Conservation (phyloP, 164 flowering plant species). For the Macadamia tetraphylla region DNA sequence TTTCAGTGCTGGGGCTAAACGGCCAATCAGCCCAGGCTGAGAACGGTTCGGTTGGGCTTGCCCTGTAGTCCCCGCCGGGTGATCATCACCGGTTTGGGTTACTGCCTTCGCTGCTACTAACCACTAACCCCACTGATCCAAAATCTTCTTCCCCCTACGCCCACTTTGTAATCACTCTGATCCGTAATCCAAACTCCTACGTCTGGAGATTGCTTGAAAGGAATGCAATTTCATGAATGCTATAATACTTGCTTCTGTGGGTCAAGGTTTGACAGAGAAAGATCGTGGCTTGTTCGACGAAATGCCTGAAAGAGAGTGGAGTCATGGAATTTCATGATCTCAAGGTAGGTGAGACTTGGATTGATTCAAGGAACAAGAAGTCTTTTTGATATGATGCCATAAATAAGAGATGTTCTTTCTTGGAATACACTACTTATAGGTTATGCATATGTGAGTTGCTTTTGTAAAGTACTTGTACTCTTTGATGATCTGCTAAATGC, state of each 20-base stretch:
- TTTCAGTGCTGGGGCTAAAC: too few species aligned
- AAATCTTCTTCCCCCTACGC: slow-evolving; percentile 21
- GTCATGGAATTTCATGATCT: slow-evolving; percentile 50
- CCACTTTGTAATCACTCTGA: slow-evolving; percentile 23
- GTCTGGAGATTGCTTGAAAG: not conserved
- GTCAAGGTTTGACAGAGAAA: slow-evolving; percentile 22
- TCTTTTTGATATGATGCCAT: slow-evolving; percentile 27
- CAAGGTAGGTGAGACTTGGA: slow-evolving; percentile 26
- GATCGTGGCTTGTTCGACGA: slow-evolving; percentile 30
- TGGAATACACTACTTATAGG: slow-evolving; percentile 35
- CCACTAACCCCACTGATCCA: slow-evolving; percentile 6
- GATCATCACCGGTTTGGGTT: not conserved
- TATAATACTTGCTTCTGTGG: slow-evolving; percentile 29
- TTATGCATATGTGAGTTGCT: slow-evolving; percentile 15
- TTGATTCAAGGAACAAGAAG: slow-evolving; percentile 21
- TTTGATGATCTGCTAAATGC: slow-evolving; percentile 23
- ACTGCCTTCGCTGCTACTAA: slow-evolving; percentile 10
- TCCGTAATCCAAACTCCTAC: slow-evolving; percentile 24
- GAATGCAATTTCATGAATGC: slow-evolving; percentile 19
- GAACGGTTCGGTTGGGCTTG: too few species aligned
- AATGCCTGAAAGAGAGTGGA: slow-evolving; percentile 34
- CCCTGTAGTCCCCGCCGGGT: slow-evolving; percentile 8
- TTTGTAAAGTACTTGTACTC: slow-evolving; percentile 19
- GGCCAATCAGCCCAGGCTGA: too few species aligned
- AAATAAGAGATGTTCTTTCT: slow-evolving; percentile 27